Base-by-base conservation (phyloP, 2,329 filamentous ascomycete species). In the Botrytis cinerea region DNA sequence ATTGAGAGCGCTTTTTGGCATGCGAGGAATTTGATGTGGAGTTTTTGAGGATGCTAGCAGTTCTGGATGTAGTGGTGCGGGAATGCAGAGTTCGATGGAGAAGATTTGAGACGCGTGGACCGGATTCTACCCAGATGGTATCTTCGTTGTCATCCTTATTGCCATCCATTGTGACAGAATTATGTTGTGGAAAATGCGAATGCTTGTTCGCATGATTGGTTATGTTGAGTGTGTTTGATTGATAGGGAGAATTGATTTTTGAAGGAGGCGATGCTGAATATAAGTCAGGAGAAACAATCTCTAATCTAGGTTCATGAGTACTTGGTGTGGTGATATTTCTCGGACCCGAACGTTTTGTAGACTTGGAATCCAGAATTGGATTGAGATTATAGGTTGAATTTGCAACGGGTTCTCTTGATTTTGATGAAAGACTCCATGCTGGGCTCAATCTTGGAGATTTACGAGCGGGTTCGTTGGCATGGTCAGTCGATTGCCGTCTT, bases 381-480 rank as follows among this genome's bases (percentile, higher is more conserved):
- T n/a, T 35, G 12, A n/a, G 22, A 45, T 62, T 62, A 40, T 46
- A 46, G 16, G 45, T 35, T n/a, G 70, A 48, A 28, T 35, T 66
- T 20, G 63, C 63, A 51, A 61, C 48, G 32, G 67, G 10, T 25
- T 69, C 28, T 38, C 45, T 73, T 14, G 43, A 54, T 22, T 38
- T 57, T 18, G 63, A 46, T 38, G 25, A 3, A 32, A 73, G 35
- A 14, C 20, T 32, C 20, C 57, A 6, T 48, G 32, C 25, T 12
- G 71, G n/a, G 20, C 32, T 51, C 22, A 73, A n/a, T 25, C 54
- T 60, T 32, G 45, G 60, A 48, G 25, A 60, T 54, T 69, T 73
- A 35, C 25, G 32, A 61, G 43, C 18, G 51, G 40, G 28, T 6
- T 43, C 35, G 16, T 73, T 45, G 40, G 45, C 43, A 20, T 9